These are phyloP conservation scores for Botryobasidium botryosum DNA, from an alignment of 768 basidiomycete genomes.

Conservation along the genomic window DNA sequence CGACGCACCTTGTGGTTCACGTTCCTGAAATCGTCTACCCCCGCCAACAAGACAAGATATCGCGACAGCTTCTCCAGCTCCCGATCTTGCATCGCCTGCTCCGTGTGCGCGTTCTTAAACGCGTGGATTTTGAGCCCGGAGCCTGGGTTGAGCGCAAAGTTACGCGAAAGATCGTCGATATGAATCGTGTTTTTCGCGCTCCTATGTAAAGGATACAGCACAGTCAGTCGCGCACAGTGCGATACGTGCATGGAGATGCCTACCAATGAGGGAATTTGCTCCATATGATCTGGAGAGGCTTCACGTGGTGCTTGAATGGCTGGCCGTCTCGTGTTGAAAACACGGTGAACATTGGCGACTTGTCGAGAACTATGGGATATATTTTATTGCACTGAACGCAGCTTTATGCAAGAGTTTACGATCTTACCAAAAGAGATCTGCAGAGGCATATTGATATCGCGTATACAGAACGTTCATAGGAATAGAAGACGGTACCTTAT, in stretches of 20 bases:
- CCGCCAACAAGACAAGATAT: constrained; percentile 51
- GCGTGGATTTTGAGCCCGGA: constrained; percentile 73
- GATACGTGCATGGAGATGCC: constrained; percentile 9
- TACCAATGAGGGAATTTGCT: constrained; percentile 71
- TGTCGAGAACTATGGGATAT: constrained; percentile 53
- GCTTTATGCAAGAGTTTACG: background rate
- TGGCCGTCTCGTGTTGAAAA: constrained; percentile 58
- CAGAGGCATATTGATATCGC: background rate
- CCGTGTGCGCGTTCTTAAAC: constrained; percentile 62
- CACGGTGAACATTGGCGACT: constrained; percentile 77
- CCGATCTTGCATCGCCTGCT: constrained; percentile 37
- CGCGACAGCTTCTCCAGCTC: constrained; percentile 48
- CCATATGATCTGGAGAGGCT: constrained; percentile 75
- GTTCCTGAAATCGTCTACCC: constrained; percentile 38
- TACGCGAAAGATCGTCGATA: constrained; percentile 73
- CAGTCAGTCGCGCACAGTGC: background rate
- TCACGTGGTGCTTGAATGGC: constrained; percentile 66
- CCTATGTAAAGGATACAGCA: constrained; percentile 20
- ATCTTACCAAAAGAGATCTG: constrained; percentile 46
- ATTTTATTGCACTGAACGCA: constrained; percentile 9
- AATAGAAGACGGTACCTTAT: constrained; percentile 33
- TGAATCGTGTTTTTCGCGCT: constrained; percentile 64
- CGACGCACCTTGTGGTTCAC: constrained; percentile 44
- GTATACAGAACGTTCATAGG: background rate
- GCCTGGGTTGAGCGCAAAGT: constrained; percentile 74